These are phyloP conservation scores for Xylaria scruposa DNA, from an alignment of 495 filamentous ascomycete genomes.

Conservation along the genomic window DNA sequence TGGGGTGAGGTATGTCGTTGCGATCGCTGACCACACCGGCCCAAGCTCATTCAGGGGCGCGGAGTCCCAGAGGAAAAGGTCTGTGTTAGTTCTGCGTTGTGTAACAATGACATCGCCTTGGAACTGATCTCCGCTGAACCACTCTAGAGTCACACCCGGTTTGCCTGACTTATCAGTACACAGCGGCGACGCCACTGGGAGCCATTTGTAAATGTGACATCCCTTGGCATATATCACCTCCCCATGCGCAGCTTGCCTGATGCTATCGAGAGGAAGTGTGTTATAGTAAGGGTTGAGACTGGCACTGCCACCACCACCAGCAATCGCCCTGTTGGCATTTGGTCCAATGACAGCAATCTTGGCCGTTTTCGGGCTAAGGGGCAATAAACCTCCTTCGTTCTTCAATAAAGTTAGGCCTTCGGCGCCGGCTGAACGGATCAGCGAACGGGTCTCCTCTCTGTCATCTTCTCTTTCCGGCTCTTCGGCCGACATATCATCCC, in stretches of 20 bases:
- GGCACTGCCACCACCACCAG: slow-evolving; percentile 82
- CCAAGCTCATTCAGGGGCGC: slow-evolving; percentile 64
- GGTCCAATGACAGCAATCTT: slow-evolving; percentile 81
- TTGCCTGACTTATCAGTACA: slow-evolving; percentile 63
- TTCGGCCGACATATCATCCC: slow-evolving; percentile 65
- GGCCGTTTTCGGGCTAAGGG: slow-evolving; percentile 66
- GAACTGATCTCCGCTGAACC: slow-evolving; percentile 68
- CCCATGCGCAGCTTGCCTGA: slow-evolving; percentile 51
- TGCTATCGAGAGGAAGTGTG: slow-evolving; percentile 63
- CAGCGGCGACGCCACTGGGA: slow-evolving; percentile 64
- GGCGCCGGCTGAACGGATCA: slow-evolving; percentile 72
- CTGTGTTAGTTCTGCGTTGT: slow-evolving; percentile 64
- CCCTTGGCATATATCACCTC: slow-evolving; percentile 61
- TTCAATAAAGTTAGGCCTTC: slow-evolving; percentile 82
- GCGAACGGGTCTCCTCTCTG: slow-evolving; percentile 66
- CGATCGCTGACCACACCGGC: slow-evolving; percentile 65
- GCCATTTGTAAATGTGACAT: slow-evolving; percentile 69
- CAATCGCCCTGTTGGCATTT: slow-evolving; percentile 78
- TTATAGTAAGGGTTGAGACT: slow-evolving; percentile 81
- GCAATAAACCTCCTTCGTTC: slow-evolving; percentile 71
- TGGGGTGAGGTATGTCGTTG: slow-evolving; percentile 61
- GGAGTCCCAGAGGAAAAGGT: slow-evolving; percentile 74
- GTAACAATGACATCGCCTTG: slow-evolving; percentile 59
- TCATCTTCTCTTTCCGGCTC: slow-evolving; percentile 68
- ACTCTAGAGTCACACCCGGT: slow-evolving; percentile 66